Base-by-base conservation (phyloP, 2,329 filamentous ascomycete genomes). In the Colletotrichum viniferum region DNA sequence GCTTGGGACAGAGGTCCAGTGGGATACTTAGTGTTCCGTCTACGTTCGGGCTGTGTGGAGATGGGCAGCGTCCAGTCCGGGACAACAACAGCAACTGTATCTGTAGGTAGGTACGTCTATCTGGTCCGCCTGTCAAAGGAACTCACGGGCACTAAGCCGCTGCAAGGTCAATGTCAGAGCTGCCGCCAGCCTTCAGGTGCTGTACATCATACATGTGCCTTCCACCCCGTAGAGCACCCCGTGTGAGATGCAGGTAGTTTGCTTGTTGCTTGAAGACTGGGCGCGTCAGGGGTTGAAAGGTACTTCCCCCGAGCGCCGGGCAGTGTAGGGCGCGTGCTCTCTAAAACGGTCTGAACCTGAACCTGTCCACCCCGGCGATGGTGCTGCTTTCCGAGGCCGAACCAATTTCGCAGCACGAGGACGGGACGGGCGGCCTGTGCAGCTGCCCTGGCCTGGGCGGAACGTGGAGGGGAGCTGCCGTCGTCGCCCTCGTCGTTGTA, bases 231-330 rank as follows among this genome's bases (percentile, higher is more conserved):
- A 52, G 10, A 52, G 43, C 38, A 52, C 43, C 43, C 43, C n/a
- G 28, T 34, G 61, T 63, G n/a, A 36, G 9, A 4, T 24, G 55
- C 55, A 36, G 16, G 36, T 12, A 55, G 8, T 18, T 58, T 71
- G 62, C 69, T 61, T 68, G 48, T 64, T 65, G 60, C 71, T 71
- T 71, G 60, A 71, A 68, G 65, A 64, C 71, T 65, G 24, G 71
- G 65, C 43, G 67, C 67, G 43, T 67, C 72, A 74, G 61, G 71
- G 55, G 68, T 52, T 71, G 68, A 62, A 72, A 74, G 72, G 69
- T 34, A 58, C 61, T 71, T 65, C 71, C 60, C 43, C 56, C 67
- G 55, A 68, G 65, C 65, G 52, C 52, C 67, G 55, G 58, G 65
- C 65, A 55, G 52, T 60, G 55, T 43, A 32, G 32, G 36, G 36